These are phyloP conservation scores for Hymenoscyphus repandus DNA, from an alignment of 2,329 filamentous ascomycete genomes.

Conservation along the genomic window DNA sequence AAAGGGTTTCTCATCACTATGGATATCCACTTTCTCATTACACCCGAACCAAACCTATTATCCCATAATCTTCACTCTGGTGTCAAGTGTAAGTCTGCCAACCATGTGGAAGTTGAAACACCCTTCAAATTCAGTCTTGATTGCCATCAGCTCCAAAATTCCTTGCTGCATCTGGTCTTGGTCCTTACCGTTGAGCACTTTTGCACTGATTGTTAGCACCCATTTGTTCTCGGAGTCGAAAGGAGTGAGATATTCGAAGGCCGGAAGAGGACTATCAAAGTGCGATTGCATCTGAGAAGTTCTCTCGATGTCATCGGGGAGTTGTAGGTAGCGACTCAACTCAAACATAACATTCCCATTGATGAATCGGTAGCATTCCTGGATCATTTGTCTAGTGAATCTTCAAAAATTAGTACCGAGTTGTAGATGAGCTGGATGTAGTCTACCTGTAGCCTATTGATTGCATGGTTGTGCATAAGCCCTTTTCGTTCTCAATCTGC, in stretches of 20 bases:
- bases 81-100: slow-evolving; percentile 50
- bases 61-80: slow-evolving; percentile 34
- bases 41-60: background rate
- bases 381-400: slow-evolving; percentile 24
- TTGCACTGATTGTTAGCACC: slow-evolving; percentile 49
- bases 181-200: slow-evolving; percentile 51
- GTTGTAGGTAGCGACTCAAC: slow-evolving; percentile 23
- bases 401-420: slow-evolving; percentile 10
- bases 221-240: slow-evolving; percentile 46
- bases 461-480: slow-evolving; percentile 42
- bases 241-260: slow-evolving; percentile 42
- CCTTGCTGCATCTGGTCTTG: slow-evolving; percentile 49
- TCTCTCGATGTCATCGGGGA: slow-evolving; percentile 22
- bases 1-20: background rate
- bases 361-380: slow-evolving; percentile 24
- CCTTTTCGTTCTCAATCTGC: slow-evolving; percentile 32
- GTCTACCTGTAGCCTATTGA: slow-evolving; percentile 50
- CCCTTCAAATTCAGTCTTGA: slow-evolving; percentile 44
- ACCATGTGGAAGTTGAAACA: slow-evolving; percentile 47
- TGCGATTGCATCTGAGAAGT: slow-evolving; percentile 22
- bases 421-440: no score
- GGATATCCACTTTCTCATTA: background rate
- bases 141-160: slow-evolving; percentile 44
- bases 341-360: slow-evolving; percentile 27
- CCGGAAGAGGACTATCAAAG: slow-evolving; percentile 34